Conservation (phyloP, 768 basidiomycete species). For the Crepidotus variabilis region DNA sequence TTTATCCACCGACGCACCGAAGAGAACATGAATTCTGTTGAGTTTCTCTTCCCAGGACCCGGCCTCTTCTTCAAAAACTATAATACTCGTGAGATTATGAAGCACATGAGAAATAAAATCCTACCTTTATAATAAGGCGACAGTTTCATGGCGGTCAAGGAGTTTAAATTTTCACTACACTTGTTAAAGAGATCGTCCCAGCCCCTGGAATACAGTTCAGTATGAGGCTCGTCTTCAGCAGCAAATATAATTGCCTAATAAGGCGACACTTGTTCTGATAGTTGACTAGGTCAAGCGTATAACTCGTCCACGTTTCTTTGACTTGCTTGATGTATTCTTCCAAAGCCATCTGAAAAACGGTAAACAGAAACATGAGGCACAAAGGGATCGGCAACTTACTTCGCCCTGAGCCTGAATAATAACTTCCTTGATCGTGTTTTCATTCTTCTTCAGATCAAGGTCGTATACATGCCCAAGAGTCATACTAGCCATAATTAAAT, state of each 20-base stretch:
- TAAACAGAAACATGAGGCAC: constrained; percentile 21
- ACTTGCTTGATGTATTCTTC: constrained; percentile 97
- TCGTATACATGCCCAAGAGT: constrained; percentile 97
- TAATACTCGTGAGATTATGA: background rate
- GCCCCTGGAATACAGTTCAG: constrained; percentile 46
- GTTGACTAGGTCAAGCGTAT: constrained; percentile 93
- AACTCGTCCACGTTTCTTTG: constrained; percentile 95
- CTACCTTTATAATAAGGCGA: constrained; percentile 97
- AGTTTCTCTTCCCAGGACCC: constrained; percentile 96
- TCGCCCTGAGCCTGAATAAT: constrained; percentile 98
- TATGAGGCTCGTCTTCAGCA: background rate
- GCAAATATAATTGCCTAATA: constrained; percentile 53
- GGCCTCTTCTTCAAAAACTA: constrained; percentile 91
- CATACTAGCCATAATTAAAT: constrained; percentile 52
- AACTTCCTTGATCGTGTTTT: constrained; percentile 86
- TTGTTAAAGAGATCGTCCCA: constrained; percentile 98
- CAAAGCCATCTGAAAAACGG: constrained; percentile 71
- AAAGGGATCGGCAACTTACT: constrained; percentile 35
- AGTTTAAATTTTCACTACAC: constrained; percentile 96
- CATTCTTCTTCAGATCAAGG: constrained; percentile 92
- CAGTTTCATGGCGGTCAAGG: constrained; percentile 93
- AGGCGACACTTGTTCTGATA: constrained; percentile 99
- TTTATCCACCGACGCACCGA: constrained; percentile 51
- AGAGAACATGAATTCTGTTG: constrained; percentile 93
- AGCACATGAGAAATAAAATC: background rate